Conservation (phyloP, 2,329 filamentous ascomycete genomes). For the Neonectria ditissima region DNA sequence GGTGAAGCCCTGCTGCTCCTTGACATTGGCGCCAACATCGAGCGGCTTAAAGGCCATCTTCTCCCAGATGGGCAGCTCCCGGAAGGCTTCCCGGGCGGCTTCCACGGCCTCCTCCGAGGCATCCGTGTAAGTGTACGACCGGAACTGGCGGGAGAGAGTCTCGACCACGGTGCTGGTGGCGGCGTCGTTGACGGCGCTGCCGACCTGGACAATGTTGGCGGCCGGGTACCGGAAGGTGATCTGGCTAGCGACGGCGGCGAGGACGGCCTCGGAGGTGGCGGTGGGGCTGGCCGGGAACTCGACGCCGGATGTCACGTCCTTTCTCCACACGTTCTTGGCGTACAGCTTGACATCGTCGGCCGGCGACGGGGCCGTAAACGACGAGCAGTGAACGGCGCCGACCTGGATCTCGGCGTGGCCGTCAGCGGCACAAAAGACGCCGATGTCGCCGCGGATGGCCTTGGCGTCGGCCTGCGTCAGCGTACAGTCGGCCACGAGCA, state of each 20-base stretch:
- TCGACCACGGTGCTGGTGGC: neutral
- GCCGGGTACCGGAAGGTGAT: constrained; percentile 2
- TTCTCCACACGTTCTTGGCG: neutral
- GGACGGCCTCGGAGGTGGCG: neutral
- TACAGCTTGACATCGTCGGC: constrained; percentile 3
- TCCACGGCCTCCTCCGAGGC: neutral
- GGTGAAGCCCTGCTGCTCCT: constrained; percentile 3
- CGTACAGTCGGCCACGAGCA: neutral
- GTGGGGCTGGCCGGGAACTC: neutral
- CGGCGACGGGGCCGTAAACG: neutral
- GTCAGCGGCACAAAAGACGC: constrained; percentile 1
- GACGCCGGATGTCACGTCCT: neutral
- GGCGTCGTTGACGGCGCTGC: neutral
- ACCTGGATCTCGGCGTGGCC: constrained; percentile 4
- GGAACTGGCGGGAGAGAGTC: constrained; percentile 2
- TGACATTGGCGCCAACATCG: neutral
- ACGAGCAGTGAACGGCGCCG: neutral
- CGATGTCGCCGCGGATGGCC: neutral
- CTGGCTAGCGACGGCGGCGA: neutral
- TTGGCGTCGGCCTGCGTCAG: neutral
- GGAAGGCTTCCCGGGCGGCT: neutral
- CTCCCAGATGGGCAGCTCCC: neutral
- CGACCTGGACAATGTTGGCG: neutral
- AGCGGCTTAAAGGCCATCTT: constrained; percentile 3
- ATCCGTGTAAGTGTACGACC: neutral